Evolutionary conservation across 2,329 filamentous ascomycete genomes (phyloP).

Genomic region (Gyromitra esculenta): DNA sequence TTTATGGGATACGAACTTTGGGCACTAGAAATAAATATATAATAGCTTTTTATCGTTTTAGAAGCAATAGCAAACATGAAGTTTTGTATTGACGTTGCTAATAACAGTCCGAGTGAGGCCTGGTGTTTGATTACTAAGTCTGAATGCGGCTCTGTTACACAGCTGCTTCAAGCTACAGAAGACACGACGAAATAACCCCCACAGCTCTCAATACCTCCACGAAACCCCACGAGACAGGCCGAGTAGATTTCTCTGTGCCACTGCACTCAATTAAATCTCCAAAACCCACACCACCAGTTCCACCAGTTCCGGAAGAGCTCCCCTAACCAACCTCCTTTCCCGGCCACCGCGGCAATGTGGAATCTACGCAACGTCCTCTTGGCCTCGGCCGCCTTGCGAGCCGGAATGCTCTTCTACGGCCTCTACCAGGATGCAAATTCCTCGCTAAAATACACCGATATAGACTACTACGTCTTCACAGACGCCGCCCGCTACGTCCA

Average conservation of each 20-base stretch:
- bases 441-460: slow-evolving; percentile 96
- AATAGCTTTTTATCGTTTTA: background rate
- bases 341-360: slow-evolving; percentile 23
- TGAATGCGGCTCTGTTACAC: background rate
- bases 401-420: slow-evolving; percentile 82
- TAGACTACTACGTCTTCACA: slow-evolving; percentile 98
- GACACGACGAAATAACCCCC: background rate
- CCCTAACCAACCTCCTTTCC: background rate
- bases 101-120: background rate
- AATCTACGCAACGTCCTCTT: slow-evolving; percentile 63
- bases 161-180: background rate
- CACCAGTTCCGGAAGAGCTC: background rate
- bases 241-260: background rate
- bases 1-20: background rate
- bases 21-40: background rate
- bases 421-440: slow-evolving; percentile 92
- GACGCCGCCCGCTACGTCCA: slow-evolving; percentile 83
- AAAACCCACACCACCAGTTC: background rate
- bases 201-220: background rate
- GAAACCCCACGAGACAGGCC: background rate
- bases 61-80: background rate
- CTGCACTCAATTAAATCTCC: slow-evolving; percentile 8
- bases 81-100: background rate
- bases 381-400: slow-evolving; percentile 71
- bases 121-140: slow-evolving; percentile 1